Base-by-base conservation (phyloP, 108 stramenopile species). In the Stephanodiscus triporus region DNA sequence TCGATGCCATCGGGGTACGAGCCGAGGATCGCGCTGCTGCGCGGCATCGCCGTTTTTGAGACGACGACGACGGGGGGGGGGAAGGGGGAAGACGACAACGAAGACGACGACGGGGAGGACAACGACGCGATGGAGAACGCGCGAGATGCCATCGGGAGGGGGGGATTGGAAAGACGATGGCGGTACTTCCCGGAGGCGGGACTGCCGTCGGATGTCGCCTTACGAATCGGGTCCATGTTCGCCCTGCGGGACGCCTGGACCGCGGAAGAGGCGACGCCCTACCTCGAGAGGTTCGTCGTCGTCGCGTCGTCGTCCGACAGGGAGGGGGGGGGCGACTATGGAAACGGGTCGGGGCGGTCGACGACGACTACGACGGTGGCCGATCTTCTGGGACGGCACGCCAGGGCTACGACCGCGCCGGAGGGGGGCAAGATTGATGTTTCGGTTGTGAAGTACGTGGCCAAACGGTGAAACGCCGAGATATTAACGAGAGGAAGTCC, bases 161-260 rank as follows among this genome's bases (percentile, higher is more conserved):
- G 29, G 14, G 14, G 20, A 4, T 16, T 13, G 13, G 43, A 9
- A 40, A n/a, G 32, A 29, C 57, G 30, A 45, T 78, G 77, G 77
- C 77, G 32, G 7, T 80, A 80, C 49, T 80, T 80, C 23, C 79
- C 79, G 20, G 72, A 68, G 36, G 63, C 66, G 7, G 62, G 67
- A 8, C 62, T 80, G 10, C 63, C 79, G 16, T 51, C 64, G 13
- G 38, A 53, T 27, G 72, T 54, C 3, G 40, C 51, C 23, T 55
- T 42, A 4, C 60, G 79, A 26, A 63, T 73, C 16, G 68, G 73
- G 63, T 62, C 72, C 61, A 73, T 80, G 79, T 73, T 73, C 34
- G 72, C 68, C 36, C 48, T 80, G 79, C 61, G 68, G 8, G 54
- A 68, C 47, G 62, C 30, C 27, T 80, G 79, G 79, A 68, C 79